Evolutionary conservation across 2,329 filamentous ascomycete species (phyloP).

Genomic region (Ophidiomyces ophidiicola): DNA sequence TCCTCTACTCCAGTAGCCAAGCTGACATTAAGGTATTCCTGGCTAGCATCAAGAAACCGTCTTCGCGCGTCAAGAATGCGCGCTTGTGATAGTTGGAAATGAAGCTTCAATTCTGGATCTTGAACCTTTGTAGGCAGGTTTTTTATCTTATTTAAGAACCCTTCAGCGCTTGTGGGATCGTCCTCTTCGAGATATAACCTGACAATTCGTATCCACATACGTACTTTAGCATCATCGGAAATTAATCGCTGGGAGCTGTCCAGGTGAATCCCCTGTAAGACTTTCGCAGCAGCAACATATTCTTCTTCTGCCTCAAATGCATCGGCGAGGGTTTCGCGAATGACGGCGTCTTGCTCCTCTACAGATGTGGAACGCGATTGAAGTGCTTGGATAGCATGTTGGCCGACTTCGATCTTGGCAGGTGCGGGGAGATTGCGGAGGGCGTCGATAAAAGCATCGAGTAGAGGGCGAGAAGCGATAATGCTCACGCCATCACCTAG

Average conservation of each 20-base stretch:
- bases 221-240: constrained; percentile 67
- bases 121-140: constrained; percentile 60
- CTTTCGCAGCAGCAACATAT: constrained; percentile 62
- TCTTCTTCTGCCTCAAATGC: constrained; percentile 76
- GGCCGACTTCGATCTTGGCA: constrained; percentile 62
- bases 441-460: constrained; percentile 55
- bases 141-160: constrained; percentile 88
- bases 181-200: constrained; percentile 89
- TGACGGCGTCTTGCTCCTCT: constrained; percentile 65
- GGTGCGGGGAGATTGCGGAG: constrained; percentile 45
- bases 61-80: constrained; percentile 85
- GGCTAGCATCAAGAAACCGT: constrained; percentile 74
- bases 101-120: constrained; percentile 61
- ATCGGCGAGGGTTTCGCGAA: constrained; percentile 70
- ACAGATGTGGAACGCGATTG: constrained; percentile 58
- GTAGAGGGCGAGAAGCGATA: constrained; percentile 60
- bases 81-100: constrained; percentile 84
- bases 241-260: constrained; percentile 80
- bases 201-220: constrained; percentile 86
- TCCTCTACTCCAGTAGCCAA: constrained; percentile 68
- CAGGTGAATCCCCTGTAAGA: constrained; percentile 71
- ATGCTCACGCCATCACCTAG: constrained; percentile 60
- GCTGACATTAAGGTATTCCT: constrained; percentile 79
- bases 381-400: constrained; percentile 58
- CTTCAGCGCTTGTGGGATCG: constrained; percentile 72